Percentiles rank a stretch among this genome's conserved stretches.
phyloP scores from a whole-genome alignment of 306 rosid species.

The Urtica urens region DNA sequence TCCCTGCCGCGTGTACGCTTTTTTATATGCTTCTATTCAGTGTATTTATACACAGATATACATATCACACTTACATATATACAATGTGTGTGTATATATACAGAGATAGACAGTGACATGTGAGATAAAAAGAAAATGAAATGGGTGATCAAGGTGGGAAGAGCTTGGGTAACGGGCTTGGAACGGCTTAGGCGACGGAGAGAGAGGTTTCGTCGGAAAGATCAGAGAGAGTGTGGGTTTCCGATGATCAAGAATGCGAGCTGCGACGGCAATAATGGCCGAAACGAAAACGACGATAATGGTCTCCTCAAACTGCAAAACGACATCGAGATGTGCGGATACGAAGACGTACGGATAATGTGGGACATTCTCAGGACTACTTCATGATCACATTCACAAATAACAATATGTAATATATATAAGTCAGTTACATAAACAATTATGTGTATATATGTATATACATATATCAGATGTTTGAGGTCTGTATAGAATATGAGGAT shows the following conservation, averaged over 20 bases:
- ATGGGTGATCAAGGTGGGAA: constrained; percentile 36
- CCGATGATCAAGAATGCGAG: background rate
- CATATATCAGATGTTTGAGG: too few relatives aligned
- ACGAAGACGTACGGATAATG: constrained; percentile 50
- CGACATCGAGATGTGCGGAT: constrained; percentile 47
- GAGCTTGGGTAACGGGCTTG: constrained; percentile 26
- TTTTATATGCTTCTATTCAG: background rate
- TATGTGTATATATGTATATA: too few relatives aligned
- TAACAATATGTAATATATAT: too few relatives aligned
- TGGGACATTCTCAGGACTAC: constrained; percentile 44
- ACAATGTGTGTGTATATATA: background rate
- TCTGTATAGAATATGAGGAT: too few relatives aligned
- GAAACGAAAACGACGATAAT: background rate
- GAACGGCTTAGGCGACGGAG: constrained; percentile 26
- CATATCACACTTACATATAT: background rate
- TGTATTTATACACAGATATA: background rate
- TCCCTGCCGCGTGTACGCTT: constrained; percentile 4
- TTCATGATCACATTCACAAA: too few relatives aligned
- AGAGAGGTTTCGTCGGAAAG: constrained; percentile 23
- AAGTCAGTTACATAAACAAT: too few relatives aligned
- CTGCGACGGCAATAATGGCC: background rate
- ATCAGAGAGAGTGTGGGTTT: background rate
- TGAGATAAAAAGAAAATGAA: constrained; percentile 30
- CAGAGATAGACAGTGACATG: background rate
- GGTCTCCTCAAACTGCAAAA: constrained; percentile 42